Conservation (phyloP, 2,329 filamentous ascomycete genomes). For the Aspergillus sclerotialis region DNA sequence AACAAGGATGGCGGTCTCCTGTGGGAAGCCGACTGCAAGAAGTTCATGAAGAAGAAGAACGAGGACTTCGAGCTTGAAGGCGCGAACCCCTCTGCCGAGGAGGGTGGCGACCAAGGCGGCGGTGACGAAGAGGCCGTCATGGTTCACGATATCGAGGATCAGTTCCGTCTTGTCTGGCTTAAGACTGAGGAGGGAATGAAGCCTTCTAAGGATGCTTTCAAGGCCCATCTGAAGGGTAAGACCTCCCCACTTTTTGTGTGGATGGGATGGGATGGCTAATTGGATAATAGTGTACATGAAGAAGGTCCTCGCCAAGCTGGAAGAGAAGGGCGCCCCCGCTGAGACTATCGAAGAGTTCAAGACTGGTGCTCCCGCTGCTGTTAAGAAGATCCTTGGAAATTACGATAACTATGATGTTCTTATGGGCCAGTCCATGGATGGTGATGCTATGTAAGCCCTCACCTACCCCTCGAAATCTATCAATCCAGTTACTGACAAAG, state of each 20-base stretch:
- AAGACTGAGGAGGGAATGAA: conserved; percentile 37
- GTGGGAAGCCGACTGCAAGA: conserved; percentile 87
- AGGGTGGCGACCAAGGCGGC: conserved; percentile 60
- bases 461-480: background rate
- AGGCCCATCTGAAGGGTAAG: conserved; percentile 77
- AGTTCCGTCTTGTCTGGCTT: conserved; percentile 73
- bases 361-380: conserved; percentile 62
- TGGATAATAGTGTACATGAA: conserved; percentile 74
- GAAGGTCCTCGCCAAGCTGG: conserved; percentile 66
- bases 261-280: too few relatives aligned
- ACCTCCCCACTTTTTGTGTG: conserved; percentile 4
- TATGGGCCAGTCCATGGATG: conserved; percentile 86
- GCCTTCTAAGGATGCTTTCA: conserved; percentile 75
- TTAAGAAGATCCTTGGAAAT: conserved; percentile 79
- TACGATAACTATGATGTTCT: conserved; percentile 97
- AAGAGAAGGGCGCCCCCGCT: conserved; percentile 54
- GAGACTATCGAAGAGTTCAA: conserved; percentile 73
- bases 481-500: conserved; percentile 1
- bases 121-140: conserved; percentile 57
- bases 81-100: conserved; percentile 96
- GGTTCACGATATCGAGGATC: conserved; percentile 90
- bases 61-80: conserved; percentile 62
- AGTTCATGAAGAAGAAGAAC: conserved; percentile 67
- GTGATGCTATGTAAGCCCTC: conserved; percentile 76
- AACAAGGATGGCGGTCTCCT: conserved; percentile 71